phyloP scores from a whole-genome alignment of 2,329 filamentous ascomycete genomes.

The Ustulina deusta region DNA sequence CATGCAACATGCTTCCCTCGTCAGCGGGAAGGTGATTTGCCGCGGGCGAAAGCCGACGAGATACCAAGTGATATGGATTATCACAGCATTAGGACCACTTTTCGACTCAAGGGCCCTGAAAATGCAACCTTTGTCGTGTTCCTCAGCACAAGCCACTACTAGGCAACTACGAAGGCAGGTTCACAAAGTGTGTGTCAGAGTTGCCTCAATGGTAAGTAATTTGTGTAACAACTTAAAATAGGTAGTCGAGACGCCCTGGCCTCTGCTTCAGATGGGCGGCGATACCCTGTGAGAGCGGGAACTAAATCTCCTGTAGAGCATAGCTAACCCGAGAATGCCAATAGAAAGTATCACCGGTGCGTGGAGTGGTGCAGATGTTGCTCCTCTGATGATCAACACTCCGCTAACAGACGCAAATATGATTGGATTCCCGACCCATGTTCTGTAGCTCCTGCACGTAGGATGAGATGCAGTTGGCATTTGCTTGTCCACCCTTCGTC shows the following conservation, averaged over 20 bases:
- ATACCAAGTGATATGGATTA: slow-evolving; percentile 40
- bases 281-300: slow-evolving; percentile 42
- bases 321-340: slow-evolving; percentile 45
- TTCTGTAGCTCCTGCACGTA: slow-evolving; percentile 45
- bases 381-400: slow-evolving; percentile 48
- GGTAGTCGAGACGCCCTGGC: slow-evolving; percentile 36
- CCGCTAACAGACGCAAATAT: slow-evolving; percentile 47
- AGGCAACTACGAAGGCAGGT: slow-evolving; percentile 35
- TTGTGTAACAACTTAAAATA: slow-evolving; percentile 24
- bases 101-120: slow-evolving; percentile 37
- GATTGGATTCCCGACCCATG: slow-evolving; percentile 46
- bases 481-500: slow-evolving; percentile 38
- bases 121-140: slow-evolving; percentile 37
- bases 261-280: slow-evolving; percentile 40
- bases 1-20: slow-evolving; percentile 36
- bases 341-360: slow-evolving; percentile 48
- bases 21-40: slow-evolving; percentile 38
- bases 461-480: slow-evolving; percentile 33
- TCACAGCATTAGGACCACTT: slow-evolving; percentile 43
- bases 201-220: slow-evolving; percentile 34
- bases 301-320: slow-evolving; percentile 45
- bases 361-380: slow-evolving; percentile 47
- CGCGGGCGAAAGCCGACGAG: slow-evolving; percentile 42
- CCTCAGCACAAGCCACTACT: slow-evolving; percentile 23
- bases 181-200: slow-evolving; percentile 25